Percentiles rank a stretch among this genome's conserved stretches.
Conservation (phyloP, 2,329 filamentous ascomycete genomes). For the Leptographium lundbergii region DNA sequence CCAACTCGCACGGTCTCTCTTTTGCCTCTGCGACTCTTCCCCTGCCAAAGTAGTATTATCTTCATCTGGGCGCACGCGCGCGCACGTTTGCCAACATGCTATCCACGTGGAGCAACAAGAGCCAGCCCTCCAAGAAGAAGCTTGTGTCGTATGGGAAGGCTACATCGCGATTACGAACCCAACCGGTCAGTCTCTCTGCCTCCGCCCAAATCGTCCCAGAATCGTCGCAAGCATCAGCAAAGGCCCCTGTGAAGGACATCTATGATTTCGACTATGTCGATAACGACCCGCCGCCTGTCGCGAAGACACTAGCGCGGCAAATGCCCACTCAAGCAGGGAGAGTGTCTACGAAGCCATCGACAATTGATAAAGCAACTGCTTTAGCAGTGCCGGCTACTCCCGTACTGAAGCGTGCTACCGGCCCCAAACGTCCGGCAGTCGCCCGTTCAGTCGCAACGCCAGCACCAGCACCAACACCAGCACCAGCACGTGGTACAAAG, state of each 20-base stretch:
- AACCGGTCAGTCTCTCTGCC: not conserved
- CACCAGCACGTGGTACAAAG: constrained; percentile 7
- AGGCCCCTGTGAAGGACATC: constrained; percentile 8
- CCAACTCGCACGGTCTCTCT: not conserved
- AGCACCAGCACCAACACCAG: constrained; percentile 1
- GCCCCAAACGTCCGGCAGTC: not conserved
- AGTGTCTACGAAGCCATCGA: not conserved
- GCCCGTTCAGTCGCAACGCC: not conserved
- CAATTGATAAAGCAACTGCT: not conserved
- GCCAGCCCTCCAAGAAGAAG: constrained; percentile 17
- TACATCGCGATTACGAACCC: constrained; percentile 11
- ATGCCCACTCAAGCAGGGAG: not conserved
- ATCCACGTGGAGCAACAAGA: constrained; percentile 12
- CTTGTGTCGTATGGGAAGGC: constrained; percentile 19
- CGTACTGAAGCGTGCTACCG: not conserved
- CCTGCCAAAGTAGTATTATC: not conserved
- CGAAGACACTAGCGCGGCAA: constrained; percentile 1
- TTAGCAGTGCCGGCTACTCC: not conserved
- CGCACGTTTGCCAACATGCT: constrained; percentile 9
- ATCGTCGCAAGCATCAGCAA: not conserved
- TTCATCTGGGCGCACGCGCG: not conserved
- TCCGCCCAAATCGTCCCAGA: not conserved
- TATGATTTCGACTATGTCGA: constrained; percentile 13
- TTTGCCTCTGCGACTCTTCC: not conserved
- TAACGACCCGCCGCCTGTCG: constrained; percentile 4